phyloP scores from a whole-genome alignment of 257 asterid genomes.

The Ophiorrhiza pumila region DNA sequence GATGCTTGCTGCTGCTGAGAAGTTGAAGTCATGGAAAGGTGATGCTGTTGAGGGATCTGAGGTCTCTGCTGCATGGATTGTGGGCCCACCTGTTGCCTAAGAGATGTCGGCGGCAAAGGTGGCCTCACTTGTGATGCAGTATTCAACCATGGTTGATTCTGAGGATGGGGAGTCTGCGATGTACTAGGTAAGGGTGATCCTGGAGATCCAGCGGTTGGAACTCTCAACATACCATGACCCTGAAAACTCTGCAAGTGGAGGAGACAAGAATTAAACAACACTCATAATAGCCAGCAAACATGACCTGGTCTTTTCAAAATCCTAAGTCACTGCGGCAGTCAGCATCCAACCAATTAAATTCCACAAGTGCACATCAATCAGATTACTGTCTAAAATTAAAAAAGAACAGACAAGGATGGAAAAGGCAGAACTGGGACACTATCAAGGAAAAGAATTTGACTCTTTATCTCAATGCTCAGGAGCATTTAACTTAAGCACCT shows the following conservation, averaged over 20 bases:
- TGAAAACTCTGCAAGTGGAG: slow-evolving; percentile 52
- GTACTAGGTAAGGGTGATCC: slow-evolving; percentile 47
- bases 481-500: neutral
- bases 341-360: neutral
- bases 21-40: slow-evolving; percentile 40
- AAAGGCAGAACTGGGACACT: neutral
- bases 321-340: neutral
- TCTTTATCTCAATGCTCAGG: neutral
- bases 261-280: slow-evolving; percentile 13
- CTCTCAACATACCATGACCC: slow-evolving; percentile 74
- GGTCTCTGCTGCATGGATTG: slow-evolving; percentile 70
- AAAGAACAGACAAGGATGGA: neutral
- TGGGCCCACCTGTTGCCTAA: slow-evolving; percentile 57
- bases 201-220: slow-evolving; percentile 54
- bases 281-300: neutral
- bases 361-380: neutral
- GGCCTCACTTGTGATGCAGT: slow-evolving; percentile 74
- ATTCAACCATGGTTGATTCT: slow-evolving; percentile 81
- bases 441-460: neutral
- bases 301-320: neutral
- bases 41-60: slow-evolving; percentile 55
- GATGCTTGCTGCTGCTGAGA: slow-evolving; percentile 46
- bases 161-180: slow-evolving; percentile 52
- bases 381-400: neutral
- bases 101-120: slow-evolving; percentile 61